These are phyloP conservation scores for Tolypocladium endophyticum DNA, from an alignment of 2,329 filamentous ascomycete genomes.

Conservation along the genomic window DNA sequence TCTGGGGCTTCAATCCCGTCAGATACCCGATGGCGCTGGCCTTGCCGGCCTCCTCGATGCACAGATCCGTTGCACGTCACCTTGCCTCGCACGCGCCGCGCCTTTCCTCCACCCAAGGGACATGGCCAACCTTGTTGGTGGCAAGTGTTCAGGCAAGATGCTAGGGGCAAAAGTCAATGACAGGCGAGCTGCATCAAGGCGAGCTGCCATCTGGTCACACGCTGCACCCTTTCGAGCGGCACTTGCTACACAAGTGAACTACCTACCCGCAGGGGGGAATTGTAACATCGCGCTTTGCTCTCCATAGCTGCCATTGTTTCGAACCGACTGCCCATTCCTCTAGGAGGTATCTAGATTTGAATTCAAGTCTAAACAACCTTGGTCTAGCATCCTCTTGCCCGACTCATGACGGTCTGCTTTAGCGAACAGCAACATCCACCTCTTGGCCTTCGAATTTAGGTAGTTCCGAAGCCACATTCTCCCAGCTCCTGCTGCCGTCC, in stretches of 20 bases:
- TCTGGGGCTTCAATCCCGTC: background rate
- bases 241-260: background rate
- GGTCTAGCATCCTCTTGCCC: background rate
- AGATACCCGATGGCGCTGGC: background rate
- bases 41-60: background rate
- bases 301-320: background rate
- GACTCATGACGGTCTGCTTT: slow-evolving; percentile 1
- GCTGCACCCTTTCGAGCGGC: background rate
- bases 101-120: background rate
- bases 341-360: background rate
- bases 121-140: background rate
- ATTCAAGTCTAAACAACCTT: background rate
- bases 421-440: slow-evolving; percentile 30
- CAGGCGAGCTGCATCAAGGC: background rate
- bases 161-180: background rate
- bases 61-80: background rate
- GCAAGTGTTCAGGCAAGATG: too few relatives aligned
- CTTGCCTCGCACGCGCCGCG: background rate
- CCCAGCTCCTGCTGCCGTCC: slow-evolving; percentile 44
- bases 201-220: background rate
- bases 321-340: background rate
- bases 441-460: slow-evolving; percentile 79
- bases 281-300: background rate
- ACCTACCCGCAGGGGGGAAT: background rate
- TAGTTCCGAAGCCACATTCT: slow-evolving; percentile 64